A percentile compares a stretch with the other conserved stretches of the same genome.
Evolutionary conservation across 2,329 filamentous ascomycete species (phyloP).

Genomic region (Lasiodiplodia sp.): DNA sequence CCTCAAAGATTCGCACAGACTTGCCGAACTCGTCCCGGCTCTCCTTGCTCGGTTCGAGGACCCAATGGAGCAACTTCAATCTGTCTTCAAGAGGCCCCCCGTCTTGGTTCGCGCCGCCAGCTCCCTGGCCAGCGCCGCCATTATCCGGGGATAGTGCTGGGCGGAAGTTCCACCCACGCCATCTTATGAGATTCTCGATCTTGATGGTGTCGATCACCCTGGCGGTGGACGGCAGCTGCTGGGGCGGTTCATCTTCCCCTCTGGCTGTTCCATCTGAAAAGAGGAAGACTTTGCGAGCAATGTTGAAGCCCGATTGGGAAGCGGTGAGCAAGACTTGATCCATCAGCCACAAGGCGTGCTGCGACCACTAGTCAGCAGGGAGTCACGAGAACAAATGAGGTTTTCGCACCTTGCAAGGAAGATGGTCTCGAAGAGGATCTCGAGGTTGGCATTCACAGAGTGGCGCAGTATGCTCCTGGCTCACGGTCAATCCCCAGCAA

Average conservation of each 20-base stretch:
- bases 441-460: background rate
- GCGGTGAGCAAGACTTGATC: slow-evolving; percentile 40
- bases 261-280: background rate
- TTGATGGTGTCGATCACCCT: too few species aligned
- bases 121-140: background rate
- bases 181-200: background rate
- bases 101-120: background rate
- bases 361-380: slow-evolving; percentile 6
- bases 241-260: background rate
- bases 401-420: slow-evolving; percentile 45
- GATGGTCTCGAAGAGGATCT: slow-evolving; percentile 33
- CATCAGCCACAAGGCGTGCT: slow-evolving; percentile 50
- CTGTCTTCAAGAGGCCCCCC: slow-evolving; percentile 25
- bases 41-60: slow-evolving; percentile 39
- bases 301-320: background rate
- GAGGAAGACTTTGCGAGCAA: background rate
- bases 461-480: background rate
- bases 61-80: slow-evolving; percentile 42
- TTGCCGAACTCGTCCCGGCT: slow-evolving; percentile 39
- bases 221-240: background rate
- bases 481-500: background rate
- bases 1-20: background rate
- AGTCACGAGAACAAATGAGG: slow-evolving; percentile 8
- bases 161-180: background rate
- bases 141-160: background rate